Base-by-base conservation (phyloP, 495 filamentous ascomycete genomes). In the Aspergillus asperescens region DNA sequence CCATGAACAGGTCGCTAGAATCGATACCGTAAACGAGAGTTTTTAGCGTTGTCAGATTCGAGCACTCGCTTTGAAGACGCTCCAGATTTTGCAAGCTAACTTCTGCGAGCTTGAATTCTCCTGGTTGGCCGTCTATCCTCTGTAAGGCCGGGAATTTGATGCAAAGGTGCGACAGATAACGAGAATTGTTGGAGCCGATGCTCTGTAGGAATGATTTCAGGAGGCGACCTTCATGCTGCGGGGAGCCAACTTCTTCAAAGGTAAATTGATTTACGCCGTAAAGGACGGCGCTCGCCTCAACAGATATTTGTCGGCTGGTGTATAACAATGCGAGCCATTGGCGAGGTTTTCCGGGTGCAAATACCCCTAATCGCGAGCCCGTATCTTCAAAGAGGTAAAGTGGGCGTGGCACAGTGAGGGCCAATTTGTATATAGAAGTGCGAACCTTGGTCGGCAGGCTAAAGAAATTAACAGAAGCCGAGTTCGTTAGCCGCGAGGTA, bases 311-410 rank as follows among this genome's bases (percentile, higher is more conserved):
- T 43, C 27, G 27, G 31, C 43, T 43, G 20, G 25, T 35, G 39
- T 52, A 52, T 27, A 52, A 23, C 25, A 52, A 35, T 23, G 38
- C 38, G 18, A 52, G 49, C 49, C 49, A 52, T 43, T 9, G 22
- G 16, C 18, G 18, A 7, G 49, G 49, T 35, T 43, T 52, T 43
- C 13, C 37, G 5, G 49, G 49, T 27, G 38, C 38, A 34, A 52
- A 52, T 3, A 27, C 19, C 28, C 24, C 49, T 16, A 52, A 15
- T 52, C 15, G 49, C 7, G 37, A 42, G 6, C 38, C 37, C 7
- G 49, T 25, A 29, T 43, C 49, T 44, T 52, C 24, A 16, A 52
- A 52, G 15, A 52, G 25, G 18, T 27, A 41, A 5, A 52, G 38
- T 43, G 37, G 38, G 16, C 34, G 37, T 22, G 49, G 49, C 31